Percentiles rank a stretch among this genome's conserved stretches.
Evolutionary conservation across 192 early-diverging fungal species (phyloP).

Genomic region (Umbelopsis vinacea): DNA sequence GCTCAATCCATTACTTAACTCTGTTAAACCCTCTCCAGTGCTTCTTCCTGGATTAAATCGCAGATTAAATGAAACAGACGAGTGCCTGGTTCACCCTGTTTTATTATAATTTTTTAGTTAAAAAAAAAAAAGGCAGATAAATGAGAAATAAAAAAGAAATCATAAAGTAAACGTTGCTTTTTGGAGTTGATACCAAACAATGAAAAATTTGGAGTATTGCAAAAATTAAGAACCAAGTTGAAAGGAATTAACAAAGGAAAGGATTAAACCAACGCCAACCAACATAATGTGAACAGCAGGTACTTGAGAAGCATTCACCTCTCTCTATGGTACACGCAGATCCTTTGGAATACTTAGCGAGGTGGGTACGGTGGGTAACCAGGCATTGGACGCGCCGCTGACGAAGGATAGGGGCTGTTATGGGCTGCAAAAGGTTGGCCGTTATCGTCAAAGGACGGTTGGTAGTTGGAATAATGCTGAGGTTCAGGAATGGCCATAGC

Average conservation of each 20-base stretch:
- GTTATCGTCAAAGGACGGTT: not conserved
- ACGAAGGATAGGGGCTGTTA: not conserved
- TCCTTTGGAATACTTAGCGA: not conserved
- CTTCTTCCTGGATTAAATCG: too few relatives aligned
- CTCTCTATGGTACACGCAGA: not conserved
- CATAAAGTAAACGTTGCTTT: too few relatives aligned
- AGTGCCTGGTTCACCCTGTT: not conserved
- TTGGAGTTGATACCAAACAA: too few relatives aligned
- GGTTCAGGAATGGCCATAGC: slow-evolving; percentile 19
- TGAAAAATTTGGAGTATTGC: too few relatives aligned
- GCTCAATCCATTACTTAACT: too few relatives aligned
- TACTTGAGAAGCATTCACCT: too few relatives aligned
- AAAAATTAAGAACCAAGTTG: not conserved
- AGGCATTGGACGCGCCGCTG: not conserved
- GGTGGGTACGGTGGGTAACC: slow-evolving; percentile 22
- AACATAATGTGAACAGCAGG: too few relatives aligned
- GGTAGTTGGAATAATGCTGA: slow-evolving; percentile 9
- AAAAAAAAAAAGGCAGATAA: too few relatives aligned
- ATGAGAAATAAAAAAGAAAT: too few relatives aligned
- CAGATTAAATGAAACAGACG: not conserved
- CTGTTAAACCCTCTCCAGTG: too few relatives aligned
- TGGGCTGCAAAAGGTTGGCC: slow-evolving; percentile 26
- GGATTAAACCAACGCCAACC: not conserved
- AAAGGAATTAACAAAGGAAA: not conserved
- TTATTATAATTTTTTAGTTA: not conserved